Base-by-base conservation (phyloP, 371 early-diverging fungal genomes). In the Aphelidium insulamus region DNA sequence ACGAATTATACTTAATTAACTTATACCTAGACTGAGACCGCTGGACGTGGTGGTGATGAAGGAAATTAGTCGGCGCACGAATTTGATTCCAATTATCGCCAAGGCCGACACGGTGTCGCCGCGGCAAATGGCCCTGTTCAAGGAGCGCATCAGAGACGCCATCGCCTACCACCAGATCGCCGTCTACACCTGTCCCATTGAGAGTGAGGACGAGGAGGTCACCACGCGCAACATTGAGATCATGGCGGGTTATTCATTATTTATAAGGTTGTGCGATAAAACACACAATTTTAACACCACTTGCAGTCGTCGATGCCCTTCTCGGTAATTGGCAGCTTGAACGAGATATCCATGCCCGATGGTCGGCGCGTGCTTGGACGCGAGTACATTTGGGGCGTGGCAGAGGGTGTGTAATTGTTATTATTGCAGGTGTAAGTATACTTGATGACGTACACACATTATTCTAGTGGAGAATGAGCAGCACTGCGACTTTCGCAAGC, bases 361-460 rank as follows among this genome's bases (percentile, higher is more conserved):
- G 86, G 86, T 10, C 60, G 74, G 11, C 52, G 58, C 22, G 82
- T 81, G 33, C 74, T 77, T 26, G 95, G 90, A 24, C 63, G 95
- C 24, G 69, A 84, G 46, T 94, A 87, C 57, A 57, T 73, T 2
- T 94, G 95, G 95, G 95, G 95, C 35, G 72, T 79, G 32, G 77
- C 81, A 8, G 82, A 84, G 43, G 48, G 51, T 54, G 45, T 25
- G 28, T 16, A 19, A 7, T 9, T 27, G 0, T 1, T 17, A 19
- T 45, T 18, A 7, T 17, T 21, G n/a, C n/a, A n/a, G n/a, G n/a
- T n/a, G n/a, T n/a, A 5, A 14, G 8, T 20, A 12, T 33, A 11
- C 14, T 12, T 26, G 6, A 29, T 27, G 17, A 26, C 3, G 16
- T 15, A 10, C 22, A 3, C 10, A 19, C 9, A 10, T 41, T 15